These are phyloP conservation scores for Wickerhamiella cacticola DNA, from an alignment of 805 yeast genomes.

Conservation along the genomic window DNA sequence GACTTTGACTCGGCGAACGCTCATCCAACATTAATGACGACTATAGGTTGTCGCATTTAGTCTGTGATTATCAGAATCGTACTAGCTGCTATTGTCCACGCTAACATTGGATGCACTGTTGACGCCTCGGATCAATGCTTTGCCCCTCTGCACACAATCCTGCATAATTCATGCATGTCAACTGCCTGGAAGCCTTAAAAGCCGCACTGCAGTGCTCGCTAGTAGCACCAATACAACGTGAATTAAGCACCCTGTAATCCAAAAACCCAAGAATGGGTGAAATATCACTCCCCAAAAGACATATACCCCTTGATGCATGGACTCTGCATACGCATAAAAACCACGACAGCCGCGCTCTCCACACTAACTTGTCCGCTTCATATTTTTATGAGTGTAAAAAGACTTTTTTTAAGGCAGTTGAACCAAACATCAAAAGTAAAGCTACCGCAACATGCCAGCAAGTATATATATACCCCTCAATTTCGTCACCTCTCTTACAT, in stretches of 20 bases:
- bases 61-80: too few relatives aligned
- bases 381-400: neutral
- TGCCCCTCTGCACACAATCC: neutral
- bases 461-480: neutral
- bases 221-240: neutral
- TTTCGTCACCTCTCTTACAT: neutral
- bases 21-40: too few relatives aligned
- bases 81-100: too few relatives aligned
- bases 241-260: neutral
- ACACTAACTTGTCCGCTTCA: neutral
- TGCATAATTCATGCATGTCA: neutral
- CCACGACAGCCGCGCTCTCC: neutral
- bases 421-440: neutral
- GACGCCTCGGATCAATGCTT: slow-evolving; percentile 1
- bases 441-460: slow-evolving; percentile 1
- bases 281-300: too few relatives aligned
- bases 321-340: neutral
- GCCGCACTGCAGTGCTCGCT: neutral
- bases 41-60: too few relatives aligned
- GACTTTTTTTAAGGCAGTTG: neutral
- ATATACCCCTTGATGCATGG: neutral
- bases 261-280: neutral
- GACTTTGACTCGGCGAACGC: too few relatives aligned
- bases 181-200: neutral
- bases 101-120: too few relatives aligned